These are phyloP conservation scores for Prunus fruticosa DNA, from an alignment of 306 rosid genomes.

Conservation along the genomic window DNA sequence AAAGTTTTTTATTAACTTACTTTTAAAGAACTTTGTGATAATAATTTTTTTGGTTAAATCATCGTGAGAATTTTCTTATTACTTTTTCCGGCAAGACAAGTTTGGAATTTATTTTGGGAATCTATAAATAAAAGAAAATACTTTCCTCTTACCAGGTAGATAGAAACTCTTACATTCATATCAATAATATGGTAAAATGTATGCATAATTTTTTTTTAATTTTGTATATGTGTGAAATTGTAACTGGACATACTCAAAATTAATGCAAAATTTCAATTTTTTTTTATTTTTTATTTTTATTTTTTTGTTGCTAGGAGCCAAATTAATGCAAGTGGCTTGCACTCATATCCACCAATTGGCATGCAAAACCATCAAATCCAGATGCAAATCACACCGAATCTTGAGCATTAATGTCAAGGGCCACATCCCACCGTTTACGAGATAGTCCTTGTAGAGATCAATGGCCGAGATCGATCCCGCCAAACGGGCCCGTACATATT, in stretches of 20 bases:
- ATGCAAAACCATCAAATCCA: background rate
- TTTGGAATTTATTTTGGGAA: too few relatives aligned
- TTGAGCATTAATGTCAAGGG: background rate
- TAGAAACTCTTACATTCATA: fast-evolving
- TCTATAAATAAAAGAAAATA: too few relatives aligned
- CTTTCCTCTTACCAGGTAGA: fast-evolving
- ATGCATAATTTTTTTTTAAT: too few relatives aligned
- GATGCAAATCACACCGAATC: slow-evolving; percentile 8
- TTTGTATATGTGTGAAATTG: too few relatives aligned
- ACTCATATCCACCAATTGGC: background rate
- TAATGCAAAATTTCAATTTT: background rate
- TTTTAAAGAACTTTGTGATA: too few relatives aligned
- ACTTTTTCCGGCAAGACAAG: too few relatives aligned
- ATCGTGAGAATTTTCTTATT: too few relatives aligned
- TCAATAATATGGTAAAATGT: too few relatives aligned
- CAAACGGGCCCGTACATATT: background rate
- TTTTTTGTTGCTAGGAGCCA: background rate
- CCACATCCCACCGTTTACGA: slow-evolving; percentile 5
- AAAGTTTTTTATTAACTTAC: too few relatives aligned
- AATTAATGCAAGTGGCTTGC: background rate
- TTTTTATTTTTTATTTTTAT: too few relatives aligned
- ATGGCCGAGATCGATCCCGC: slow-evolving; percentile 23
- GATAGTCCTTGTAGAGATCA: slow-evolving; percentile 9
- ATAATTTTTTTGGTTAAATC: too few relatives aligned
- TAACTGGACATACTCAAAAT: background rate